Evolutionary conservation across 129 eudicot species (phyloP).

Genomic region (Deinandra increscens): DNA sequence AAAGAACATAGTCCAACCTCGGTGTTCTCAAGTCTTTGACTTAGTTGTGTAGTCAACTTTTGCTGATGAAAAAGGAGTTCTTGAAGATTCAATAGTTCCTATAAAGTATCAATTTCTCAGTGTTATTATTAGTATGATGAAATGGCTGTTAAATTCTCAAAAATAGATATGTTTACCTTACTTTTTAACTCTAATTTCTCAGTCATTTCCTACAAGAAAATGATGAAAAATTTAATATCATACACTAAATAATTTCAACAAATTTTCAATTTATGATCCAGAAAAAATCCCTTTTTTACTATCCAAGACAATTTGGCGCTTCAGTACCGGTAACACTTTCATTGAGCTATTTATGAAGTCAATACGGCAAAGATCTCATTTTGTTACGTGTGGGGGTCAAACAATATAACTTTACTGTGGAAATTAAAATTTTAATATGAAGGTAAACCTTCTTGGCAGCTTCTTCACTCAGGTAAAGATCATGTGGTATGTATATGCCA

Average conservation of each 20-base stretch:
- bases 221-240: not conserved
- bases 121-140: not conserved
- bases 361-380: not conserved
- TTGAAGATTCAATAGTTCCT: constrained; percentile 55
- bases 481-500: constrained; percentile 56
- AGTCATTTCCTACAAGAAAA: constrained; percentile 41
- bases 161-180: constrained; percentile 40
- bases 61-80: constrained; percentile 51
- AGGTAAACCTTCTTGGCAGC: constrained; percentile 53
- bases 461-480: constrained; percentile 50
- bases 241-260: constrained; percentile 10
- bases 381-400: not conserved
- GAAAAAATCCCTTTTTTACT: not conserved
- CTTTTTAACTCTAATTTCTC: constrained; percentile 51
- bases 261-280: not conserved
- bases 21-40: constrained; percentile 39
- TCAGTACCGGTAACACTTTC: not conserved
- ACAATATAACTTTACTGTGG: not conserved
- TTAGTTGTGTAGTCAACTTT: constrained; percentile 47
- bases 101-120: constrained; percentile 10
- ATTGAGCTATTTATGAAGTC: not conserved
- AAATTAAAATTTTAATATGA: not conserved
- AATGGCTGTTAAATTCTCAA: not conserved
- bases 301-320: not conserved
- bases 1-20: constrained; percentile 35